Base-by-base conservation (phyloP, 2,329 filamentous ascomycete genomes). In the Ascochyta pisi region DNA sequence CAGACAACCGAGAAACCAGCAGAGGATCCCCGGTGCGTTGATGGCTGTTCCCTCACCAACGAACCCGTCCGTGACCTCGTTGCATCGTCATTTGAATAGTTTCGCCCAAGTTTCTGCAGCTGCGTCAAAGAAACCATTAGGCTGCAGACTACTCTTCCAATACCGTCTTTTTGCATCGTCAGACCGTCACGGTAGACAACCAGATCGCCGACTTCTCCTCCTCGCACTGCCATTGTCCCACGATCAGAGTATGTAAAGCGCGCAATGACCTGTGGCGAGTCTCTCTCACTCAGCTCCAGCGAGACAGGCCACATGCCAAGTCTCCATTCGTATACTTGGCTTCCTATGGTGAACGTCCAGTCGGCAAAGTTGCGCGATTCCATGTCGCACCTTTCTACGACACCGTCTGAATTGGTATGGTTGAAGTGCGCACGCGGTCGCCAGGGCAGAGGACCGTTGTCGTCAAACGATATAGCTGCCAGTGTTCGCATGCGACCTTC, bases 331-430 rank as follows among this genome's bases (percentile, higher is more conserved):
- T 68, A 74, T 10, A 41, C 57, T n/a, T 45, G 57, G 8, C 54
- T 61, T 12, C 53, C 58, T 2, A 71, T 37, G 1, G 19, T 33
- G 5, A 69, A 19, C 1, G 47, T 55, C 70, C 71, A 73, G 52
- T 75, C 68, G 12, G 57, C 55, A 44, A 74, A 74, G 52, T 73
- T 72, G 13, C 43, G 41, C 34, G 71, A 68, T 43, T 74, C 70
- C 69, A 73, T 71, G n/a, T 58, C 24, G 22, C 41, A 38, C 34
- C 50, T 48, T 31, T 46, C 33, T 23, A 23, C 24, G 7, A 49
- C 10, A 6, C 64, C 64, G 3, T 60, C 26, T 3, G 55, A 33
- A 12, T 55, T 48, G 16, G 45, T 57, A 33, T 69, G 59, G 4
- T 54, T 38, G 27, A 73, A 67, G 38, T 65, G 64, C 12, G 72